Evolutionary conservation across 257 asterid species (phyloP).

Genomic region (Rhazya stricta): DNA sequence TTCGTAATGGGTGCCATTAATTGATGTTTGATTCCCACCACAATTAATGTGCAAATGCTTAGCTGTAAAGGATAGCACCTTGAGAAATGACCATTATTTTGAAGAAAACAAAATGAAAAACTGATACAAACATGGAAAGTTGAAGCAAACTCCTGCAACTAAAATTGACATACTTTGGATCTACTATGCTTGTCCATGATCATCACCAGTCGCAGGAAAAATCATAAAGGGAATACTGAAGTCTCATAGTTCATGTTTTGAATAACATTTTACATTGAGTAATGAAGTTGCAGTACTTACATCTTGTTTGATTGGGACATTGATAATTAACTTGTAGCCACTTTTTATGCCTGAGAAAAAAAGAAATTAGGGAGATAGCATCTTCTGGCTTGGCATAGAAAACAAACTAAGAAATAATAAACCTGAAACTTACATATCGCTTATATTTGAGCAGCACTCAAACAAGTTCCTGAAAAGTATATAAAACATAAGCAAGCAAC

Average conservation of each 20-base stretch:
- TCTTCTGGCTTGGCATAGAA: not conserved
- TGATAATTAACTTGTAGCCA: constrained; percentile 6
- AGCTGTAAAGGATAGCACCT: constrained; percentile 4
- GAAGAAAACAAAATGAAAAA: too few species aligned
- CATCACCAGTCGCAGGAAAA: too few species aligned
- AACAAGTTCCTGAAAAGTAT: constrained; percentile 11
- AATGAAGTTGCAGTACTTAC: too few species aligned
- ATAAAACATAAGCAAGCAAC: too few species aligned
- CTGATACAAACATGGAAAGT: too few species aligned
- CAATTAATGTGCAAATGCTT: constrained; percentile 25
- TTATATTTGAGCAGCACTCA: constrained; percentile 4
- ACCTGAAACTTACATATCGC: not conserved
- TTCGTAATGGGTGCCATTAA: constrained; percentile 15
- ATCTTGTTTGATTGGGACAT: not conserved
- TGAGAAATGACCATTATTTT: too few species aligned
- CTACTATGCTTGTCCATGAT: too few species aligned
- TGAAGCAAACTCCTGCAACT: too few species aligned
- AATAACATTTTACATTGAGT: too few species aligned
- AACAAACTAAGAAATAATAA: not conserved
- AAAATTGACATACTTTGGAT: too few species aligned
- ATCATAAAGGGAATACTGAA: too few species aligned
- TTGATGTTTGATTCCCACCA: constrained; percentile 5
- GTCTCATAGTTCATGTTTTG: too few species aligned
- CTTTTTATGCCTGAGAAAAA: constrained; percentile 2
- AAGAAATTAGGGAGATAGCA: not conserved